Evolutionary conservation across 148 eudicot genomes (phyloP).

Genomic region (Arbutus unedo): DNA sequence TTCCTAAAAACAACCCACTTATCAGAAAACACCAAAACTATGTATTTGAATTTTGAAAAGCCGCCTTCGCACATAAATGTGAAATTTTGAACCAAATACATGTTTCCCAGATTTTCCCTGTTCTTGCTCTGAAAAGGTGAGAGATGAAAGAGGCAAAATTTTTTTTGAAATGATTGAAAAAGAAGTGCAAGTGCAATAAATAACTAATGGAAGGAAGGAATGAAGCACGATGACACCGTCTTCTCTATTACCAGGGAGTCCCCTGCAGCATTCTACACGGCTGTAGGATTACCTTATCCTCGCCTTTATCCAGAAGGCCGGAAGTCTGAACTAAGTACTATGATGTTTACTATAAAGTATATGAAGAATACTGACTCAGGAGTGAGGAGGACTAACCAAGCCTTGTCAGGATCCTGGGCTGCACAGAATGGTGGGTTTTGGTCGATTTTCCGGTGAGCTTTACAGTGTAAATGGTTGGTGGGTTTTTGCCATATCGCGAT

Average conservation of each 20-base stretch:
- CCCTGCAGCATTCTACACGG: too few species aligned
- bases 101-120: too few species aligned
- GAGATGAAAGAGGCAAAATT: not conserved
- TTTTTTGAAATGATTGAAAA: not conserved
- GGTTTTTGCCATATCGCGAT: constrained; percentile 87
- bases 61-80: not conserved
- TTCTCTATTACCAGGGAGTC: too few species aligned
- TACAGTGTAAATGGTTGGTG: constrained; percentile 58
- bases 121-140: too few species aligned
- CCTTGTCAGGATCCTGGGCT: constrained; percentile 56
- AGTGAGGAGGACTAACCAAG: constrained; percentile 49
- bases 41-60: not conserved
- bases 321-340: not conserved
- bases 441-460: constrained; percentile 23
- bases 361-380: not conserved
- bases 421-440: constrained; percentile 51
- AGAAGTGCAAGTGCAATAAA: not conserved
- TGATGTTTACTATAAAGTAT: not conserved
- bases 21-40: not conserved
- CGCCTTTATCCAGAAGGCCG: too few species aligned
- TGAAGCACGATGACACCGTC: too few species aligned
- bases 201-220: not conserved
- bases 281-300: too few species aligned
- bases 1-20: not conserved
- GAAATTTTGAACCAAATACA: too few species aligned